These are phyloP conservation scores for Chlamydomonas schloesseri DNA, from an alignment of 139 green algal species.

Conservation along the genomic window DNA sequence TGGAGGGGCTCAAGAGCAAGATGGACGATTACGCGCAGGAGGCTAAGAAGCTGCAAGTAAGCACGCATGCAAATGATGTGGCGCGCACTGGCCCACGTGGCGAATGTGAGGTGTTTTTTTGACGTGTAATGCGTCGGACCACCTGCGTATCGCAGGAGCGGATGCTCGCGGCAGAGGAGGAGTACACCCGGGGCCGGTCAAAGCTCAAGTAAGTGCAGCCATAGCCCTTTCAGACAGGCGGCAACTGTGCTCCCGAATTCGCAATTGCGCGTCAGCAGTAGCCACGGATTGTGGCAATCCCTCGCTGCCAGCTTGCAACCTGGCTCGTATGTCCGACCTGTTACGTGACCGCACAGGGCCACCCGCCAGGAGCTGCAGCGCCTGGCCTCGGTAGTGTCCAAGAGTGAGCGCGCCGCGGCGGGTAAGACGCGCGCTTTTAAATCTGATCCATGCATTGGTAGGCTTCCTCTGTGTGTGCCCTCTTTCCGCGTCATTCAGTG, in stretches of 20 bases:
- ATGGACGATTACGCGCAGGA: slow-evolving; percentile 29
- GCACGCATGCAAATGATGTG: too few relatives aligned
- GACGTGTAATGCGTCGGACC: too few relatives aligned
- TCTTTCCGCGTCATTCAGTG: too few relatives aligned
- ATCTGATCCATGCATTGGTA: neutral
- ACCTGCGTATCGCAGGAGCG: slow-evolving; percentile 43
- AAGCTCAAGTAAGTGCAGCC: slow-evolving; percentile 48
- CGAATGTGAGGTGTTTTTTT: too few relatives aligned
- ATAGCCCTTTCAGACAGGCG: too few relatives aligned
- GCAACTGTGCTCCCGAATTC: too few relatives aligned
- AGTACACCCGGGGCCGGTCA: slow-evolving; percentile 25
- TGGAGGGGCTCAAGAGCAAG: slow-evolving; percentile 45
- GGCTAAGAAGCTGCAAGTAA: slow-evolving; percentile 40
- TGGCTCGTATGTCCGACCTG: too few relatives aligned
- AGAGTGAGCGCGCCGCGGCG: slow-evolving; percentile 44
- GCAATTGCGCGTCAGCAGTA: too few relatives aligned
- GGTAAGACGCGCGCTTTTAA: neutral
- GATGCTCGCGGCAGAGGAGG: slow-evolving; percentile 40
- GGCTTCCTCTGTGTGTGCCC: too few relatives aligned
- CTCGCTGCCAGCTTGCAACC: too few relatives aligned
- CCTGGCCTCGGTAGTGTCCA: slow-evolving; percentile 41
- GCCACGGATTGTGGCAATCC: too few relatives aligned
- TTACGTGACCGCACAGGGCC: slow-evolving; percentile 39
- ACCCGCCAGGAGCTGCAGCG: slow-evolving; percentile 58
- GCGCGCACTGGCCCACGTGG: too few relatives aligned